Percentiles rank a stretch among this genome's conserved stretches.
Evolutionary conservation across 106 monocot species (phyloP).

Genomic region (Xerophyta viscosa): DNA sequence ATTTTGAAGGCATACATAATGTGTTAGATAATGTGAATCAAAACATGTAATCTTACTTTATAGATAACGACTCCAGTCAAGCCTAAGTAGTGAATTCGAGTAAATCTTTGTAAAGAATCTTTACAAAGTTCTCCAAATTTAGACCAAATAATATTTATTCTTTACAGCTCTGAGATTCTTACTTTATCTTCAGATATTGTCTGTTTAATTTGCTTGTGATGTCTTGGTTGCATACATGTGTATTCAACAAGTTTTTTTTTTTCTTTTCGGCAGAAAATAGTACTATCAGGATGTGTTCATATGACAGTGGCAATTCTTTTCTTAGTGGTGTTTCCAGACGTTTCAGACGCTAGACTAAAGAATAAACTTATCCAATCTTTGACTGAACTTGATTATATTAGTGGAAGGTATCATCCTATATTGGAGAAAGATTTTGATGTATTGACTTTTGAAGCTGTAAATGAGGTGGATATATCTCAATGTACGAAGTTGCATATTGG

Average conservation of each 20-base stretch:
- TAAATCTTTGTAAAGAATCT: too few species aligned
- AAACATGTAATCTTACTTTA: too few species aligned
- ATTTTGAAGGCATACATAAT: too few species aligned
- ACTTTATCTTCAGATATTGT: too few species aligned
- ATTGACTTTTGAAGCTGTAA: constrained; percentile 31
- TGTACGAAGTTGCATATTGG: constrained; percentile 39
- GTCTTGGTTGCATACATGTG: neutral
- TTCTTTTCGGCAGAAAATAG: constrained; percentile 35
- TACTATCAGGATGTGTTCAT: constrained; percentile 51
- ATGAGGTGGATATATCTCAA: constrained; percentile 54
- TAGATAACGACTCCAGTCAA: too few species aligned
- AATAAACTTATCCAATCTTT: constrained; percentile 12
- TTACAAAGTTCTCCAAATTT: too few species aligned
- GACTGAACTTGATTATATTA: constrained; percentile 12
- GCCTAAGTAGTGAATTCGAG: too few species aligned
- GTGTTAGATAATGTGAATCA: too few species aligned
- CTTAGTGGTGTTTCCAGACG: constrained; percentile 26
- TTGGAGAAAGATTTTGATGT: constrained; percentile 10
- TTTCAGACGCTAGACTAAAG: constrained; percentile 21
- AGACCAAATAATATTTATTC: too few species aligned
- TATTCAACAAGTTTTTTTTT: neutral
- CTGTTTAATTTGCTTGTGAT: neutral
- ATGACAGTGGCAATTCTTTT: constrained; percentile 37
- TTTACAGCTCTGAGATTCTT: too few species aligned
- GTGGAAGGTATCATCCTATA: constrained; percentile 7